Conservation (phyloP, 306 rosid genomes). For the Carpinus viminea region DNA sequence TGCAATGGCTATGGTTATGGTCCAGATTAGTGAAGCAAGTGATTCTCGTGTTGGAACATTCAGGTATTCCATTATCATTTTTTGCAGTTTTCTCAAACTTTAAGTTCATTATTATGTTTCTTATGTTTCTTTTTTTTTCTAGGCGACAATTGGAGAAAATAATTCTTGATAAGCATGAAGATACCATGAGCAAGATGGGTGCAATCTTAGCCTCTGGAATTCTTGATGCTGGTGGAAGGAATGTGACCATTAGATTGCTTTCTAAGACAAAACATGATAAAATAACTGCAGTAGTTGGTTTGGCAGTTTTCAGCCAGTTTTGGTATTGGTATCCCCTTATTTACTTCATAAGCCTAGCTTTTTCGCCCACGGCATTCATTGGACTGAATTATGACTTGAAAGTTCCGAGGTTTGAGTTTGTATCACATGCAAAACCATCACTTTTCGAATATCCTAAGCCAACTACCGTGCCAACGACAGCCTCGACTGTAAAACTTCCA, state of each 20-base stretch:
- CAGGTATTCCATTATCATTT: constrained; percentile 47
- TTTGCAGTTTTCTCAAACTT: constrained; percentile 3
- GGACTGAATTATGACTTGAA: constrained; percentile 91
- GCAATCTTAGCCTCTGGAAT: constrained; percentile 98
- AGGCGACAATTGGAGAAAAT: constrained; percentile 98
- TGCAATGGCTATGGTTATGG: constrained; percentile 99
- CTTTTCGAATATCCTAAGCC: constrained; percentile 95
- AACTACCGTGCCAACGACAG: constrained; percentile 70
- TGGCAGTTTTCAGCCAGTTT: constrained; percentile 98
- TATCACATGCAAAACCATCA: constrained; percentile 92
- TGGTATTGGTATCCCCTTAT: constrained; percentile 99
- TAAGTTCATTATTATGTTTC: neutral
- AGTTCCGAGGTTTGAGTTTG: constrained; percentile 86
- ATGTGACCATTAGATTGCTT: constrained; percentile 85
- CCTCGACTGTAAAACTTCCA: constrained; percentile 92
- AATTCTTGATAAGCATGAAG: constrained; percentile 96
- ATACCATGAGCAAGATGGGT: constrained; percentile 99
- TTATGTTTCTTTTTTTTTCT: constrained; percentile 17
- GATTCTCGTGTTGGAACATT: constrained; percentile 96
- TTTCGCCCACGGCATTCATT: constrained; percentile 91
- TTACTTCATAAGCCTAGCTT: constrained; percentile 81
- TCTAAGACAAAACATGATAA: constrained; percentile 97
- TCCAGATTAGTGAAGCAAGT: constrained; percentile 93
- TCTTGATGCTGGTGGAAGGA: constrained; percentile 99
- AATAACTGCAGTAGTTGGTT: constrained; percentile 95